A percentile compares a stretch with the other conserved stretches of the same genome.
Evolutionary conservation across 306 rosid species (phyloP).

Genomic region (Castanopsis chinensis): DNA sequence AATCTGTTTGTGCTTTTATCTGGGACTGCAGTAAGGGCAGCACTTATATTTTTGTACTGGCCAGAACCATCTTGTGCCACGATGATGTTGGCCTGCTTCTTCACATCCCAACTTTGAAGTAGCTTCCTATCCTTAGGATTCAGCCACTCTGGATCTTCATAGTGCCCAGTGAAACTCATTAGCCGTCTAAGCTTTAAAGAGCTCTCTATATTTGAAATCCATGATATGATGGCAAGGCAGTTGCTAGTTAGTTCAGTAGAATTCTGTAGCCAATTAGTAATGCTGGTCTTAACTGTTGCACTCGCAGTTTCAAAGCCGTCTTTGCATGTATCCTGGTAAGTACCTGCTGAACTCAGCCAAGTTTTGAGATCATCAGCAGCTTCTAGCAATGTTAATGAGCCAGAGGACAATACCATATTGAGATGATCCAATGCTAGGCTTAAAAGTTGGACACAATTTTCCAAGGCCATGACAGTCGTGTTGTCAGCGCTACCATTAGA

Average conservation of each 20-base stretch:
- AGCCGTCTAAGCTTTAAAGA: conserved; percentile 36
- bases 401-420: conserved; percentile 33
- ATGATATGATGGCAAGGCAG: conserved; percentile 72
- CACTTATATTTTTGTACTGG: conserved; percentile 45
- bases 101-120: conserved; percentile 25
- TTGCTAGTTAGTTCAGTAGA: conserved; percentile 69
- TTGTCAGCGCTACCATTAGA: conserved; percentile 23
- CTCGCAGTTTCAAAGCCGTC: conserved; percentile 54
- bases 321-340: conserved; percentile 69
- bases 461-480: conserved; percentile 34
- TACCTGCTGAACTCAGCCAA: conserved; percentile 75
- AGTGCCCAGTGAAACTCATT: conserved; percentile 7
- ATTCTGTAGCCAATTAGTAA: conserved; percentile 38
- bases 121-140: conserved; percentile 25
- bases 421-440: conserved; percentile 63
- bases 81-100: conserved; percentile 38
- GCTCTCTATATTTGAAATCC: conserved; percentile 23
- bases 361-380: conserved; percentile 61
- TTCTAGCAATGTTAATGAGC: conserved; percentile 26
- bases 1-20: conserved; percentile 51
- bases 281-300: conserved; percentile 1
- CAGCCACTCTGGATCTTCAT: conserved; percentile 36
- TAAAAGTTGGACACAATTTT: conserved; percentile 53
- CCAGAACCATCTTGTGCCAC: conserved; percentile 62
- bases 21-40: conserved; percentile 54